A percentile compares a stretch with the other conserved stretches of the same genome.
Conservation (phyloP, 129 eudicot species). For the Tagetes erecta region DNA sequence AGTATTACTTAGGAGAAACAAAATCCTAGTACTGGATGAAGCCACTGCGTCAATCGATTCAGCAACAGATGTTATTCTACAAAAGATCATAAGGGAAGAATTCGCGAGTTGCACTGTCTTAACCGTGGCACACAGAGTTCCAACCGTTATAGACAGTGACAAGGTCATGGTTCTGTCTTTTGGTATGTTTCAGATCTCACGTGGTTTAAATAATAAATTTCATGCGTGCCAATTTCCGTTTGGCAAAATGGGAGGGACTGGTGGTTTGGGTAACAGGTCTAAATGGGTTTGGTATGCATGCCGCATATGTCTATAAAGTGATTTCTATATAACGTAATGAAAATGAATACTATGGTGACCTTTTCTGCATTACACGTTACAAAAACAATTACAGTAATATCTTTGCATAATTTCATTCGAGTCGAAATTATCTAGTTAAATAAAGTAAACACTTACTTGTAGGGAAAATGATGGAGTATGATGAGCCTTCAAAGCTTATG, state of each 20-base stretch:
- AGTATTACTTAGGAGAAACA: slow-evolving; percentile 60
- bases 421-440: background rate
- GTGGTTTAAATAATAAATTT: background rate
- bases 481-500: slow-evolving; percentile 70
- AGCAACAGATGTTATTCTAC: slow-evolving; percentile 61
- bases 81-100: slow-evolving; percentile 65
- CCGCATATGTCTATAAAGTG: too few species aligned
- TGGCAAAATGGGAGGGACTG: background rate
- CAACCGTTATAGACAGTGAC: slow-evolving; percentile 80
- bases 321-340: background rate
- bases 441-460: background rate
- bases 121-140: slow-evolving; percentile 81
- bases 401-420: background rate
- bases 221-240: background rate
- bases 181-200: slow-evolving; percentile 42
- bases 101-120: slow-evolving; percentile 62
- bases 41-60: slow-evolving; percentile 96
- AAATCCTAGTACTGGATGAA: slow-evolving; percentile 73
- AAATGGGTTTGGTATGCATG: background rate
- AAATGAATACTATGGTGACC: background rate
- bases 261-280: background rate
- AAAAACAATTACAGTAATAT: too few species aligned
- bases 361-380: background rate
- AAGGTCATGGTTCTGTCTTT: slow-evolving; percentile 74
- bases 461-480: slow-evolving; percentile 77